These are phyloP conservation scores for Ophioceras dolichostomum DNA, from an alignment of 2,329 filamentous ascomycete genomes.

Conservation along the genomic window DNA sequence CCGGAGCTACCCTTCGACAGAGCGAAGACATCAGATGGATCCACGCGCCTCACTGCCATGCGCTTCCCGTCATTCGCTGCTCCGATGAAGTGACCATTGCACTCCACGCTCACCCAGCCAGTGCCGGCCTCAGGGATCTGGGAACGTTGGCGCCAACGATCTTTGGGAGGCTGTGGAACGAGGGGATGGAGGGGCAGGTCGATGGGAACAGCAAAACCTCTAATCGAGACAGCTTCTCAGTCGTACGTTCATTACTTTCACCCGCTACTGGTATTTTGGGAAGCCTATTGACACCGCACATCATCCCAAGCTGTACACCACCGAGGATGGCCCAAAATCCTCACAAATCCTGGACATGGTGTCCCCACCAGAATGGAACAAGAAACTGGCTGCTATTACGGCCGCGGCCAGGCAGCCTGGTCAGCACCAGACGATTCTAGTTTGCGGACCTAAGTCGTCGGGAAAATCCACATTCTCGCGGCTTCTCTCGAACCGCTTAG, in stretches of 20 bases:
- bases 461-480: slow-evolving; percentile 67
- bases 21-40: slow-evolving; percentile 35
- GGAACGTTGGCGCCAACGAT: slow-evolving; percentile 54
- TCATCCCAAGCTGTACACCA: slow-evolving; percentile 46
- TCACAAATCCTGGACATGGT: slow-evolving; percentile 39
- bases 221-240: slow-evolving; percentile 5
- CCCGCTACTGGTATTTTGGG: too few species aligned
- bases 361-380: slow-evolving; percentile 49
- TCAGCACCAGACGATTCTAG: slow-evolving; percentile 31
- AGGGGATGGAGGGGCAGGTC: too few species aligned
- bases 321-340: slow-evolving; percentile 37
- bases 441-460: slow-evolving; percentile 59
- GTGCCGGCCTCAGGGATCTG: slow-evolving; percentile 37
- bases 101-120: slow-evolving; percentile 38
- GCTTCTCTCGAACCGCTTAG: slow-evolving; percentile 51
- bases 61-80: slow-evolving; percentile 53
- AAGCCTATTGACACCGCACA: too few species aligned
- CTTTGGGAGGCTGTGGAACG: slow-evolving; percentile 56
- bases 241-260: slow-evolving; percentile 1
- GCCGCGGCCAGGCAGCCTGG: slow-evolving; percentile 18
- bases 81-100: slow-evolving; percentile 37
- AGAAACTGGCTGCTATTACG: slow-evolving; percentile 36
- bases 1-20: slow-evolving; percentile 48
- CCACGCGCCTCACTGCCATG: slow-evolving; percentile 56
- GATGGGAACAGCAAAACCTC: too few species aligned